These are phyloP conservation scores for Acrocalymma vagum DNA, from an alignment of 2,329 filamentous ascomycete species.

Conservation along the genomic window DNA sequence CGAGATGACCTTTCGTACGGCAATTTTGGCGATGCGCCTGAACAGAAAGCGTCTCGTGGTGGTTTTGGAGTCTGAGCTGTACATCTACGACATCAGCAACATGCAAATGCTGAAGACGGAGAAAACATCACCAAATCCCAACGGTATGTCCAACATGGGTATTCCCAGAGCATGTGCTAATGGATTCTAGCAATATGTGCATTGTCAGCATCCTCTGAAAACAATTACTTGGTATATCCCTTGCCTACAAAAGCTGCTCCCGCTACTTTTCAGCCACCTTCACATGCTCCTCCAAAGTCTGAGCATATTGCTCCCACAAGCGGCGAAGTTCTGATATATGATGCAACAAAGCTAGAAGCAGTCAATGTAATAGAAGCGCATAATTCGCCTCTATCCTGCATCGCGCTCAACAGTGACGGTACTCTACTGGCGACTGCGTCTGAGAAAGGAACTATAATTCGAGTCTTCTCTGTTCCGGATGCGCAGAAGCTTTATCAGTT, in stretches of 20 bases:
- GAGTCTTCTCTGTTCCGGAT: constrained; percentile 90
- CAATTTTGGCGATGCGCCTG: constrained; percentile 89
- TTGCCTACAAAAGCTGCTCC: constrained; percentile 72
- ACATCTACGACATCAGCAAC: constrained; percentile 98
- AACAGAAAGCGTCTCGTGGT: constrained; percentile 95
- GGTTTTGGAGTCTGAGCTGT: constrained; percentile 94
- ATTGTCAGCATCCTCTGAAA: constrained; percentile 91
- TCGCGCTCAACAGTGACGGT: constrained; percentile 91
- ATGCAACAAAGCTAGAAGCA: constrained; percentile 86
- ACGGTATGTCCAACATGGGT: constrained; percentile 57
- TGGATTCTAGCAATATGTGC: constrained; percentile 77
- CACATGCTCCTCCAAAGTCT: constrained; percentile 82
- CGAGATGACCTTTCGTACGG: constrained; percentile 98
- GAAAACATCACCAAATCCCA: constrained; percentile 90
- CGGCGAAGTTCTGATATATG: constrained; percentile 92
- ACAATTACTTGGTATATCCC: constrained; percentile 95
- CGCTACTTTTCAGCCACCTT: constrained; percentile 66
- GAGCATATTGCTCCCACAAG: constrained; percentile 84
- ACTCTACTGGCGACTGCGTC: constrained; percentile 93
- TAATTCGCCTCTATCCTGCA: constrained; percentile 86
- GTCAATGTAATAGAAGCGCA: constrained; percentile 97
- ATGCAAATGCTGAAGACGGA: constrained; percentile 96
- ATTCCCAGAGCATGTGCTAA: constrained; percentile 18
- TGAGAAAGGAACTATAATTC: constrained; percentile 96
- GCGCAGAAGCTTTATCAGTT: constrained; percentile 97